Evolutionary conservation across 2,329 filamentous ascomycete species (phyloP), one percentile per base, ranked within the genome.

Genomic region (Colletotrichum karsti): DNA sequence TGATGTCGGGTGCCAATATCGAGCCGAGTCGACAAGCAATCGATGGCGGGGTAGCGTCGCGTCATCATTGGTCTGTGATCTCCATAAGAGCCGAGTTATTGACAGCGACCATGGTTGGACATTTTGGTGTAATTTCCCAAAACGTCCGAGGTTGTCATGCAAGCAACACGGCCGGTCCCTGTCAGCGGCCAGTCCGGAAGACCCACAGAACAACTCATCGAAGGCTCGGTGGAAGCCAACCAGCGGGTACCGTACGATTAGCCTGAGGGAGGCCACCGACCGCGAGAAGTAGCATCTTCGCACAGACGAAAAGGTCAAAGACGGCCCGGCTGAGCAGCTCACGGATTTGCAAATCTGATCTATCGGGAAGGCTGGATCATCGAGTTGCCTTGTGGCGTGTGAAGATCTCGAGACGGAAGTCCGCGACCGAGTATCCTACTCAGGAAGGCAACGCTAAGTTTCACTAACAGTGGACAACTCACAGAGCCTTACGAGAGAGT

Each of bases 111-210:
- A 75, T 75, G 77, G 74, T 72, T 77, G 79, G 60, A 78, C 72
- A 76, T 67, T 75, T 35, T 77, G 76, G 72, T 76, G 75, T 75
- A 81, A 82, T 82, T 83, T 84, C 82, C 82, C 78, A 81, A 82
- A 78, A 57, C 69, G 75, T 78, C 74, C 72, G 73, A 73, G 73
- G 70, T 81, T 78, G 77, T 84, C 73, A 85, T 84, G 82, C 82
- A 75, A 75, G 54, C 66, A 74, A 70, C 69, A 70, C 73, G 70
- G 73, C 71, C 72, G 63, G 62, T 69, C 73, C 71, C 66, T 73
- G 74, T 67, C 50, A 53, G 70, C 74, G 76, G 76, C 53, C 71
- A 73, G 67, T 68, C 76, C 75, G 77, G 70, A 70, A 67, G 56
- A 63, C 67, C 79, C 78, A 82, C 76, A 79, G 81, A 83, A 82